phyloP scores from a whole-genome alignment of 2,329 filamentous ascomycete species.

The Dothideomycetidae sp. region DNA sequence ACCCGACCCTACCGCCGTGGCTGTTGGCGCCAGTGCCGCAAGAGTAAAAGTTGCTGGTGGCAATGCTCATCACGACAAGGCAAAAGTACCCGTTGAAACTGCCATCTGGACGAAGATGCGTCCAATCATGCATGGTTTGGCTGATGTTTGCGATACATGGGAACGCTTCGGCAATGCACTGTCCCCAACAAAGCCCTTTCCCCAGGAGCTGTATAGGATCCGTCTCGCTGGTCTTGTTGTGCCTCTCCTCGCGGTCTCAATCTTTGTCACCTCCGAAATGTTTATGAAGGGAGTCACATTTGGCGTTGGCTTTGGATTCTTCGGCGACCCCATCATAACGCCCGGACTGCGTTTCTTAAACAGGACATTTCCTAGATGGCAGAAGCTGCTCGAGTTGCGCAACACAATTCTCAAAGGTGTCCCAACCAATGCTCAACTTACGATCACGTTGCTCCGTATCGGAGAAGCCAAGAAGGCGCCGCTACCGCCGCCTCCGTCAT shows the following conservation, averaged over 20 bases:
- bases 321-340: constrained; percentile 60
- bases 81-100: constrained; percentile 62
- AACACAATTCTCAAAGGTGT: constrained; percentile 69
- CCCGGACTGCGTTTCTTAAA: constrained; percentile 47
- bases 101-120: constrained; percentile 65
- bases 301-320: constrained; percentile 59
- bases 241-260: constrained; percentile 29
- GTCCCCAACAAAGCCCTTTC: constrained; percentile 36
- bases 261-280: constrained; percentile 37
- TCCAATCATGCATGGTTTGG: constrained; percentile 53
- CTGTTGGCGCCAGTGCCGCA: constrained; percentile 40
- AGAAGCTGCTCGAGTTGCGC: constrained; percentile 53
- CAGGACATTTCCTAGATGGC: constrained; percentile 52
- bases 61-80: constrained; percentile 50
- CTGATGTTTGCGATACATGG: constrained; percentile 46
- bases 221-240: constrained; percentile 33
- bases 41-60: constrained; percentile 39
- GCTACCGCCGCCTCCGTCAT: constrained; percentile 45
- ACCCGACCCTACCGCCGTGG: constrained; percentile 47
- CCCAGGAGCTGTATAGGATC: constrained; percentile 29
- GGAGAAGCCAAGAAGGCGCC: constrained; percentile 72
- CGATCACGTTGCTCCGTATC: constrained; percentile 65
- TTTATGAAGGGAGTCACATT: constrained; percentile 51
- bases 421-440: constrained; percentile 74
- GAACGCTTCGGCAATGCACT: constrained; percentile 47